Evolutionary conservation across 2,329 filamentous ascomycete genomes (phyloP).

Genomic region (Penicillium sp.): DNA sequence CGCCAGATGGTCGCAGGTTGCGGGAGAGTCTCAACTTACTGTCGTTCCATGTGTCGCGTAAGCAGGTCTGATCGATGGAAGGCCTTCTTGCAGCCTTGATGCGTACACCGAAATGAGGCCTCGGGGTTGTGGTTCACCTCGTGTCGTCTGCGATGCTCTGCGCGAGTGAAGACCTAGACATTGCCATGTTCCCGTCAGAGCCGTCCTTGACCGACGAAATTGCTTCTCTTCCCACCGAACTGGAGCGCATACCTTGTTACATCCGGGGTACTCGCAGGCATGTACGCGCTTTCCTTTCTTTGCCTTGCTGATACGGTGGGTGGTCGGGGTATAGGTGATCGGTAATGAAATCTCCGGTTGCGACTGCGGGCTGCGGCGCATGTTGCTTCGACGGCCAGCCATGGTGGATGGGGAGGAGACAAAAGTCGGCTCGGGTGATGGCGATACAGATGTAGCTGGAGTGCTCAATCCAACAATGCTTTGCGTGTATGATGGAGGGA

Average conservation of each 20-base stretch:
- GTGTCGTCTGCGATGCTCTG: slow-evolving; percentile 45
- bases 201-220: slow-evolving; percentile 3
- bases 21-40: slow-evolving; percentile 32
- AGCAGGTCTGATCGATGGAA: slow-evolving; percentile 46
- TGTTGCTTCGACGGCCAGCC: slow-evolving; percentile 21
- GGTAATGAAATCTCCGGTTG: slow-evolving; percentile 28
- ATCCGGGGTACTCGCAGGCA: slow-evolving; percentile 43
- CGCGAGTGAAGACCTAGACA: slow-evolving; percentile 44
- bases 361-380: slow-evolving; percentile 25
- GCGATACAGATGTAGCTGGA: slow-evolving; percentile 15
- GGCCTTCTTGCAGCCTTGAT: slow-evolving; percentile 42
- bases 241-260: slow-evolving; percentile 39
- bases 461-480: slow-evolving; percentile 19
- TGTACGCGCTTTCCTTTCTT: slow-evolving; percentile 50
- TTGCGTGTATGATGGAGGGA: slow-evolving; percentile 16
- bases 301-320: slow-evolving; percentile 46
- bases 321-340: slow-evolving; percentile 45
- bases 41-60: slow-evolving; percentile 45
- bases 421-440: slow-evolving; percentile 13
- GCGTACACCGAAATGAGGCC: slow-evolving; percentile 39
- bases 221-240: background rate
- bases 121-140: slow-evolving; percentile 48
- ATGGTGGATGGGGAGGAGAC: slow-evolving; percentile 10
- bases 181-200: slow-evolving; percentile 3
- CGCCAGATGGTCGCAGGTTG: too few relatives aligned